Conservation (phyloP, 2,329 filamentous ascomycete genomes). For the Lachnellula hyalina region DNA sequence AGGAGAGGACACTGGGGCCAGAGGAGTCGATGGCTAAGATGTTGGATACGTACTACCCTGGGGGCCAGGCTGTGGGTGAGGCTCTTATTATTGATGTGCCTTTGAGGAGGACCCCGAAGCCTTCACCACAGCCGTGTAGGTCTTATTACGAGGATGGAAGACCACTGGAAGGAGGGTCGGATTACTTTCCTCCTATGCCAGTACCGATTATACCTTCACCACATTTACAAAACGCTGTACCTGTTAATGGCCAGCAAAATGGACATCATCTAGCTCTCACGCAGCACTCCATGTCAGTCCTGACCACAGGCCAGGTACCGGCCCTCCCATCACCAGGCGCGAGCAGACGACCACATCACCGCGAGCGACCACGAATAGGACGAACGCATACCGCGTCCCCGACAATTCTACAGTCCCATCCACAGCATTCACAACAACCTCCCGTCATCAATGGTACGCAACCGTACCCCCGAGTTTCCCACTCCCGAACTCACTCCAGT, state of each 20-base stretch:
- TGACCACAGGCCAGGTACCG: constrained; percentile 75
- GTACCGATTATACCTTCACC: constrained; percentile 30
- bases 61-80: constrained; percentile 82
- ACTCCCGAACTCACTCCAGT: constrained; percentile 54
- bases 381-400: constrained; percentile 79
- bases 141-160: constrained; percentile 55
- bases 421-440: constrained; percentile 6
- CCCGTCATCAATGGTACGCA: constrained; percentile 27
- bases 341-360: constrained; percentile 48
- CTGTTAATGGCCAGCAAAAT: constrained; percentile 23
- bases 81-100: constrained; percentile 88
- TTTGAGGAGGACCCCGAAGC: constrained; percentile 67
- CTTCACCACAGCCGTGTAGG: constrained; percentile 60
- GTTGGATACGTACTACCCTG: constrained; percentile 77
- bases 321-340: constrained; percentile 78
- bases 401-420: constrained; percentile 49
- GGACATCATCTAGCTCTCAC: constrained; percentile 27
- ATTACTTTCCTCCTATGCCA: constrained; percentile 77
- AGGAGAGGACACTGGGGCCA: constrained; percentile 70
- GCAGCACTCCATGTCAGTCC: constrained; percentile 69
- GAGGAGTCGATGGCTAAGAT: constrained; percentile 78
- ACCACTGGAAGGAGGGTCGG: constrained; percentile 64
- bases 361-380: constrained; percentile 54
- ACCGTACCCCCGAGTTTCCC: constrained; percentile 35
- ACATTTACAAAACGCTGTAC: constrained; percentile 26